Evolutionary conservation across 371 early-diverging fungal species (phyloP), one percentile per base, ranked within the genome.

Genomic region (Syncephalis plumigaleata): DNA sequence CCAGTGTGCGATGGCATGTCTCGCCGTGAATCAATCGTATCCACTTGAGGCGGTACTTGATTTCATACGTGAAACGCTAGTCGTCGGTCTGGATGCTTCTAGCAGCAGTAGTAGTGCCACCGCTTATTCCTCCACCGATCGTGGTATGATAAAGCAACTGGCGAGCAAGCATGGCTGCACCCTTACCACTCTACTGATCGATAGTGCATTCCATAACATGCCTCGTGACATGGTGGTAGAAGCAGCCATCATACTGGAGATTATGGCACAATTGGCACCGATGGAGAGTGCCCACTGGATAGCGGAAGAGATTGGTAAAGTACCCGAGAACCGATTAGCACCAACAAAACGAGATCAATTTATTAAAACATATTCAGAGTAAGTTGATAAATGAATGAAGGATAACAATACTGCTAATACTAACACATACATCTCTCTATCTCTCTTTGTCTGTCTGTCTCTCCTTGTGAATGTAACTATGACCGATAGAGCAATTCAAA

Each of bases 1-100:
- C 56, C 67, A 72, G 44, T 76, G 75, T 26, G 81, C 71, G 9
- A 39, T 80, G 17, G 73, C 73, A 0, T 71, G 77, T 11, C 60
- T 85, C 37, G 48, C 65, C 16, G 57, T 81, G 15, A 64, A 71
- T 52, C 79, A 83, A 43, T 59, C 53, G 21, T 67, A 77, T 42
- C 70, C 83, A 2, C 67, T 82, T 36, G 45, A 54, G 4, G 65
- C 81, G 9, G 68, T 84, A 13, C 43, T 81, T 24, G 23, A 52
- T 9, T 69, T 31, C 11, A 31, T 31, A 4, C 31, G 31, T 4
- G 31, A 31, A 31, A 31, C 11, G 11, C 31, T 31, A 11, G 31
- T 11, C 31, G 11, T 4, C 11, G 31, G 31, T 31, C 31, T 31
- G 31, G 11, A 31, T 11, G 31, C 11, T 4, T 31, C 31, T 31